These are phyloP conservation scores for Bipolaris oryzae DNA, from an alignment of 2,329 filamentous ascomycete species.

Conservation along the genomic window DNA sequence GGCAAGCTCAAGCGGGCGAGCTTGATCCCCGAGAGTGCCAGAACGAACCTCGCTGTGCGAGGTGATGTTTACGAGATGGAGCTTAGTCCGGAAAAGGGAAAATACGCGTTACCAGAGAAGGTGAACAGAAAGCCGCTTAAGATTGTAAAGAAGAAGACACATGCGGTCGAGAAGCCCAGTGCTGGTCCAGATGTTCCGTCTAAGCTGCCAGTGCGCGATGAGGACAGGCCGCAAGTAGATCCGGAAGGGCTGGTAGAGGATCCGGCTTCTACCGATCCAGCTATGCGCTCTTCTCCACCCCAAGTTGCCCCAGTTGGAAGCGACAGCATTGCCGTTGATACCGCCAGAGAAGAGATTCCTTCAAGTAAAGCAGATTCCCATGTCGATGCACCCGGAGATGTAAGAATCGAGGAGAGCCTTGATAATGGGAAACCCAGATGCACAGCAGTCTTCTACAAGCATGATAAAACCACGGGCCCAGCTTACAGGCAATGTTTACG, in stretches of 20 bases:
- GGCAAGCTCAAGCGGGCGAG: slow-evolving; percentile 31
- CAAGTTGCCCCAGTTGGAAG: background rate
- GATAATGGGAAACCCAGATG: slow-evolving; percentile 12
- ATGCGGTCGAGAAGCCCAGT: background rate
- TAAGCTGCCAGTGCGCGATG: background rate
- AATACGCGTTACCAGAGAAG: slow-evolving; percentile 10
- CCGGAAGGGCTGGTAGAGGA: background rate
- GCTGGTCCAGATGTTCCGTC: background rate
- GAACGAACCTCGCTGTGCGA: slow-evolving; percentile 13
- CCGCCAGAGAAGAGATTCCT: background rate
- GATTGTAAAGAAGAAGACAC: background rate
- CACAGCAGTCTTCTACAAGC: slow-evolving; percentile 9
- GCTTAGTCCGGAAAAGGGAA: slow-evolving; percentile 28
- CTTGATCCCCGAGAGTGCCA: slow-evolving; percentile 11
- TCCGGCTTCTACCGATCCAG: background rate
- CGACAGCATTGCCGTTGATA: background rate
- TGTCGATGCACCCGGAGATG: background rate
- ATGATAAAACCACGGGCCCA: background rate
- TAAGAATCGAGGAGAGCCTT: slow-evolving; percentile 4
- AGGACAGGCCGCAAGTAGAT: background rate
- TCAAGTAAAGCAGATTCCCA: background rate
- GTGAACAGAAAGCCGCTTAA: slow-evolving; percentile 19
- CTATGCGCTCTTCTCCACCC: background rate
- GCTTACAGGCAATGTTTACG: slow-evolving; percentile 14
- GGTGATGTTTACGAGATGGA: slow-evolving; percentile 28